Evolutionary conservation across 1,139 yeast species (phyloP).

Genomic region (Blastobotrys illinoisensis): DNA sequence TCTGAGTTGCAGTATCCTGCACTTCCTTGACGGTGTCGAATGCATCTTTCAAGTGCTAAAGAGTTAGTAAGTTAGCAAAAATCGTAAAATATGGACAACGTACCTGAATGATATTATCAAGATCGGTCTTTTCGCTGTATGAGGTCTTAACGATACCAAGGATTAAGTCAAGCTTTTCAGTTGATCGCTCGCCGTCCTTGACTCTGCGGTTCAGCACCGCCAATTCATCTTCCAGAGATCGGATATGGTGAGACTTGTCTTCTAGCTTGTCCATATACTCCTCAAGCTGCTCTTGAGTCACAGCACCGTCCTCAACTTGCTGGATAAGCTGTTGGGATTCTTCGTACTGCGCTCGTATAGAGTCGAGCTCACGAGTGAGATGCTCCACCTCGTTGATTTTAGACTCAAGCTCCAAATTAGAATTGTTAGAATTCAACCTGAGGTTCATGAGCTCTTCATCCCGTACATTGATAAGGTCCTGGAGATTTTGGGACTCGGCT

Average conservation of each 20-base stretch:
- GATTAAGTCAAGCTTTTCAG: conserved; percentile 2
- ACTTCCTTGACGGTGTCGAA: conserved; percentile 10
- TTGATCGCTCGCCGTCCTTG: neutral
- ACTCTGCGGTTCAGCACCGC: neutral
- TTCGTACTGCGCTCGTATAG: neutral
- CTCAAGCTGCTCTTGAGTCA: neutral
- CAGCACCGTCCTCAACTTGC: neutral
- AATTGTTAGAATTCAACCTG: conserved; percentile 6
- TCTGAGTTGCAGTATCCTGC: conserved; percentile 10
- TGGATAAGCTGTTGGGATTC: neutral
- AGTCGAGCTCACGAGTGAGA: conserved; percentile 3
- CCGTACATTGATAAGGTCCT: conserved; percentile 3
- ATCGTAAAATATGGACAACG: neutral
- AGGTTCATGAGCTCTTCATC: conserved; percentile 9
- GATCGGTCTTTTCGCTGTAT: conserved; percentile 7
- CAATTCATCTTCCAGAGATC: neutral
- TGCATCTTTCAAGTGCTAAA: conserved; percentile 10
- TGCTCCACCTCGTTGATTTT: conserved; percentile 4
- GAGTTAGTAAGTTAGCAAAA: neutral
- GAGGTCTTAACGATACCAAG: conserved; percentile 6
- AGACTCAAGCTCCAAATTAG: conserved; percentile 9
- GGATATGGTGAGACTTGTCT: neutral
- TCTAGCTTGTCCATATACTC: neutral
- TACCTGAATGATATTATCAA: conserved; percentile 9
- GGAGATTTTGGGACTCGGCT: conserved; percentile 5